Conservation (phyloP, 176 grass and related monocot genomes). For the Puccinellia tenuiflora region DNA sequence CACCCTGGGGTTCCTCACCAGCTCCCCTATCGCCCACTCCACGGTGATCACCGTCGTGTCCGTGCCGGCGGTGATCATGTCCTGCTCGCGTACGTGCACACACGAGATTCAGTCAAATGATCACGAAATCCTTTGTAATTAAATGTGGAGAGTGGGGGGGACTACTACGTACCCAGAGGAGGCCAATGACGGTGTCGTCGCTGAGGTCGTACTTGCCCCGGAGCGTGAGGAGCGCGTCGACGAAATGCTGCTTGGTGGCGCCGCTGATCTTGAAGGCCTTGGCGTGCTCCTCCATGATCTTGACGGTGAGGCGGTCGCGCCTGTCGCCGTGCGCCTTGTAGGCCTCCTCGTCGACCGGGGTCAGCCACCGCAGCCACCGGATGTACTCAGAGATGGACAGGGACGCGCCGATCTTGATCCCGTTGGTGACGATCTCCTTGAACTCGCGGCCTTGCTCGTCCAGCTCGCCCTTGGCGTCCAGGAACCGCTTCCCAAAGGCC, state of each 20-base stretch:
- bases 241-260: not conserved
- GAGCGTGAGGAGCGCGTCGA: conserved; percentile 1
- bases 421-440: conserved; percentile 55
- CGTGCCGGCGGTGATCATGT: conserved; percentile 56
- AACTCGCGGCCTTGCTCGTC: conserved; percentile 77
- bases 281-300: conserved; percentile 17
- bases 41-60: conserved; percentile 58
- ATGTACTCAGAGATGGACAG: not conserved
- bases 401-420: conserved; percentile 68
- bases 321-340: not conserved
- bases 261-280: not conserved
- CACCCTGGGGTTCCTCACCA: conserved; percentile 35
- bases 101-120: not conserved
- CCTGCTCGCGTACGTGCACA: not conserved
- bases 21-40: conserved; percentile 55
- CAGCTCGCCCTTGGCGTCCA: conserved; percentile 42
- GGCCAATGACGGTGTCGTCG: conserved; percentile 7
- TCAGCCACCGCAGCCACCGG: not conserved
- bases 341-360: not conserved
- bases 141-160: not conserved
- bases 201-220: not conserved
- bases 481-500: conserved; percentile 74
- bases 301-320: conserved; percentile 8
- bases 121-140: not conserved
- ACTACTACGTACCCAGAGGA: not conserved